Base-by-base conservation (phyloP, 2,329 filamentous ascomycete genomes). In the Pezizomycotina sp. region DNA sequence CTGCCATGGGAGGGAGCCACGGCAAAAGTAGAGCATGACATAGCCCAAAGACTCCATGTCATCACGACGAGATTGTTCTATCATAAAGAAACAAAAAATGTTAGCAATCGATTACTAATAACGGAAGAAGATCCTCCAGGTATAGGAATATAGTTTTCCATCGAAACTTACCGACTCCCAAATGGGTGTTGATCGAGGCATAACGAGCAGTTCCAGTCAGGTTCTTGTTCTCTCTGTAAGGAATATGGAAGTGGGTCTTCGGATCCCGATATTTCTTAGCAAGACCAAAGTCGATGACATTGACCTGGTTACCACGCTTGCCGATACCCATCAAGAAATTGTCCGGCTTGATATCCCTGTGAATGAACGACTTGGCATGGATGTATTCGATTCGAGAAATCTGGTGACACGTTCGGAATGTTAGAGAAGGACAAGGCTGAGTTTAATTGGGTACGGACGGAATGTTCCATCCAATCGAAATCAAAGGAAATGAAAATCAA, bases 191-290 rank as follows among this genome's bases (percentile, higher is more conserved):
- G 66, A 98, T 98, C 47, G 80, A 91, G 47, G 89, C 89, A 62
- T 98, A 98, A 59, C 89, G 86, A 53, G 89, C 89, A 54, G 89
- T 98, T 60, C 89, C 89, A 36, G 89, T 98, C 62, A 98, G 66
- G 71, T 95, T 95, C 79, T 98, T 95, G 77, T 95, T 95, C 81
- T 95, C 89, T 65, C 89, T 77, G 70, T 98, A 95, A 29, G 89
- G 89, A 46, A 95, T 98, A 63, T 98, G 89, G 68, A 95, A 95
- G 64, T 95, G 86, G 42, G 89, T 95, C 77, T 98, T 98, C 43
- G 89, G 89, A 68, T 95, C 89, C 50, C 89, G 79, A 68, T 95
- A 98, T 68, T 95, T 95, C 78, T 95, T 98, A 57, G 89, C 89
- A 50, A 98, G 68, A 68, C 89, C 89, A 53, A 98, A 98, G 62